Base-by-base conservation (phyloP, 2,329 filamentous ascomycete genomes). In the Stagonosporopsis cucurbitacearum region DNA sequence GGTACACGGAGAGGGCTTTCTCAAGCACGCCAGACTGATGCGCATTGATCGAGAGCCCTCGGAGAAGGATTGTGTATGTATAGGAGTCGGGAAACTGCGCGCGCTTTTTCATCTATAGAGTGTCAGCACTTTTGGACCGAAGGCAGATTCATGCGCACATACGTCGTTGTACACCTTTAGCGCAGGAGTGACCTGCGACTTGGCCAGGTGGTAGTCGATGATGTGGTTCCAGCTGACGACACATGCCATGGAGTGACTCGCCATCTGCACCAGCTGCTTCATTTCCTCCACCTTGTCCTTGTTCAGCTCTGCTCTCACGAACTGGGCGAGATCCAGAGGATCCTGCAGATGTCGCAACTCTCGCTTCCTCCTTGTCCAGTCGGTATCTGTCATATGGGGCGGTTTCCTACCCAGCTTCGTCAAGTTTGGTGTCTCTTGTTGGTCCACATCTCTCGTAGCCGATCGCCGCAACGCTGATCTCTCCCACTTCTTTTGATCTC, bases 81-180 rank as follows among this genome's bases (percentile, higher is more conserved):
- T 88, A 85, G 3, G 86, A 84, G 71, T 93, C 94, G 1, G 95
- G 94, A 23, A 84, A 81, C 67, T 96, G 89, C 5, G 82, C 88
- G 58, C 92, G 85, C 78, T 98, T 98, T 79, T 98, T 99, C 94
- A 99, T 98, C 89, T 68, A 23, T 15, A 12, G 26, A n/a, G 52
- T 11, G 51, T 68, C 57, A 70, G 65, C 40, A 30, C 32, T 11
- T n/a, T n/a, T 28, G 35, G 44, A 6, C 30, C 35, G 19, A 11
- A 25, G 13, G 15, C 13, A 25, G 32, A 23, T 23, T 48, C 3
- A 28, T 20, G 12, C 2, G 22, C 33, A 56, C 80, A 60, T 74
- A 90, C 89, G 75, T 98, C 94, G 74, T 97, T 96, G 78, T 87
- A 97, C n/a, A 92, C 80, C 76, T 90, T 92, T 54, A 96, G 77